phyloP scores from a whole-genome alignment of 257 asterid species.

The Leonotis leonurus region DNA sequence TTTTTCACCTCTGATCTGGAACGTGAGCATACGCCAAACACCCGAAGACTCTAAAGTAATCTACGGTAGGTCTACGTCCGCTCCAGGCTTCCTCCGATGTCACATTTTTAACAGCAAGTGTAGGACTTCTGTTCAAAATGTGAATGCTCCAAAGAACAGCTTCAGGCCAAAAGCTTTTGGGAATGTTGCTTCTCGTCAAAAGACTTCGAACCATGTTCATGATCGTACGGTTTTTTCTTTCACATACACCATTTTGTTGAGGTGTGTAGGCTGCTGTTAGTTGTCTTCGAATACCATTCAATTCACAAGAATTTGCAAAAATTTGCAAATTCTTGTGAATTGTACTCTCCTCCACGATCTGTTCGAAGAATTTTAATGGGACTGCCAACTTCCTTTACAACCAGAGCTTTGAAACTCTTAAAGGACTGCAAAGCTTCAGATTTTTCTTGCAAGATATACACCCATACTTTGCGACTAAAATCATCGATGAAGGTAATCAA shows the following conservation, averaged over 20 bases:
- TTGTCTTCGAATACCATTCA: background rate
- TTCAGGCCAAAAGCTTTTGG: background rate
- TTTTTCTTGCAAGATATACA: background rate
- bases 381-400: background rate
- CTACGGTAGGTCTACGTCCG: background rate
- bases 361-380: background rate
- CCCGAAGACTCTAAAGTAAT: background rate
- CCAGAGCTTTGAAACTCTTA: background rate
- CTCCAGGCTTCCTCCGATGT: background rate
- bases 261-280: background rate
- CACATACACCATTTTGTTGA: background rate
- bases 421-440: background rate
- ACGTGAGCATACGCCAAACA: background rate
- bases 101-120: background rate
- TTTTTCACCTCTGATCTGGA: background rate
- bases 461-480: background rate
- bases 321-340: background rate
- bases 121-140: background rate
- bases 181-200: background rate
- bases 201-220: background rate
- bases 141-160: slow-evolving; percentile 1
- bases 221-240: background rate
- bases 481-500: background rate
- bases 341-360: background rate
- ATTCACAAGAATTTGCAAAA: background rate